Base-by-base conservation (phyloP, 2,329 filamentous ascomycete genomes). In the Emergomyces africanus region DNA sequence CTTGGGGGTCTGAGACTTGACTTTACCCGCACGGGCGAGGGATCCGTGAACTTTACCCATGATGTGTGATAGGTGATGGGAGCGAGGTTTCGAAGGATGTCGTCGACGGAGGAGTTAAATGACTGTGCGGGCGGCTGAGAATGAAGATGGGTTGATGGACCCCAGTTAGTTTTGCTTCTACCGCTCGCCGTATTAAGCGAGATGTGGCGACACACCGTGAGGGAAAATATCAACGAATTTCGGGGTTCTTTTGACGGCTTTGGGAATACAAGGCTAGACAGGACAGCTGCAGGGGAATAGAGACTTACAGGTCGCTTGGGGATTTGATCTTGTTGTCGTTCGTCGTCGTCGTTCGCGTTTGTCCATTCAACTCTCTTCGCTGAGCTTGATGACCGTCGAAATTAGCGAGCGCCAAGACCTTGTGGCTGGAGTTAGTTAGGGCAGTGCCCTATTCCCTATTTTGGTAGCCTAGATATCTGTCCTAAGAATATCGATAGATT, bases 31-130 rank as follows among this genome's bases (percentile, higher is more conserved):
- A 57, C 42, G 42, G 35, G 46, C 55, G 50, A 94, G 87, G 76
- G 89, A 94, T 78, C 89, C 89, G 87, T 92, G 89, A 79, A 92
- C 88, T 82, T 92, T 92, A 82, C 88, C 88, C 88, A 92, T 91
- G 78, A 77, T 88, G 79, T 54, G 61, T 51, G 60, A 55, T 54
- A 55, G n/a, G 30, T n/a, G 39, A 48, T 59, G 57, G 39, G 30
- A 23, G 23, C 25, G 57, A 55, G 57, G 33, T 48, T 55, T 37
- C 57, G 57, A 55, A 44, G 57, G 55, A 48, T 30, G 55, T 49
- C 55, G 55, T 57, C 23, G 28, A 50, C 30, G 30, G 28, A 57
- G 46, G 25, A n/a, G 28, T 57, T 25, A 49, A 49, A 25, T 48
- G 10, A 37, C 37, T 50, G 55, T 42, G 55, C n/a, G 28, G 44